A percentile compares a stretch with the other conserved stretches of the same genome.
phyloP scores from a whole-genome alignment of 2,329 filamentous ascomycete genomes.

The Colletotrichum shisoi region DNA sequence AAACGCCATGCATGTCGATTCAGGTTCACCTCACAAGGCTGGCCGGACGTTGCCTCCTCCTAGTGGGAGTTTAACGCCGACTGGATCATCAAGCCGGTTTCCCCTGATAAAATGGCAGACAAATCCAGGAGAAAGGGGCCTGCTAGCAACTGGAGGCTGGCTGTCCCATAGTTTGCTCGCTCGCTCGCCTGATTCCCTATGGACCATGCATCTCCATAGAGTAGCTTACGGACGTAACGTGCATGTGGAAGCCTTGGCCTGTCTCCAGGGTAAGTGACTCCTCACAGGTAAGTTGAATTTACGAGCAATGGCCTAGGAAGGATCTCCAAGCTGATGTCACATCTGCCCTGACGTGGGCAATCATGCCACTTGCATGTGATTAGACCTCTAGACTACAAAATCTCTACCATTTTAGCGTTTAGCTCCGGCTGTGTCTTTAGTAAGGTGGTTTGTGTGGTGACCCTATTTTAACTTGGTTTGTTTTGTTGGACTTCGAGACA shows the following conservation, averaged over 20 bases:
- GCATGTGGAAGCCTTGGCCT: not conserved
- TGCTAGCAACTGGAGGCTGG: not conserved
- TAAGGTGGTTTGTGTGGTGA: no score
- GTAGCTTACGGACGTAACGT: not conserved
- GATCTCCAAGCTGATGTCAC: not conserved
- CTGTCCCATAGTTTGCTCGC: constrained; percentile 1
- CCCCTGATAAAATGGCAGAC: not conserved
- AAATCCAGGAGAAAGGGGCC: not conserved
- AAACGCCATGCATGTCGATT: not conserved
- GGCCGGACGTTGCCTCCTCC: no score
- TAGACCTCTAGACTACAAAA: not conserved
- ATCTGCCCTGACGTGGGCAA: no score
- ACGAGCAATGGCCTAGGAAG: not conserved
- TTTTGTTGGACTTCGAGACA: not conserved
- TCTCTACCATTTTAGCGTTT: no score
- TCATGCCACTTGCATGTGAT: no score
- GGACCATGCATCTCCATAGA: not conserved
- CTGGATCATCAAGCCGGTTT: not conserved
- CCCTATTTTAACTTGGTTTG: not conserved
- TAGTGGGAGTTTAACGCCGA: no score
- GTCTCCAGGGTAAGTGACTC: not conserved
- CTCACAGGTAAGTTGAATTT: not conserved
- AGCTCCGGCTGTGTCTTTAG: no score
- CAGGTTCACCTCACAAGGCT: no score
- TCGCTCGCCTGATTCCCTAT: not conserved